Evolutionary conservation across 345 rosid genomes (phyloP).

Genomic region (Raphanus raphanistrum): DNA sequence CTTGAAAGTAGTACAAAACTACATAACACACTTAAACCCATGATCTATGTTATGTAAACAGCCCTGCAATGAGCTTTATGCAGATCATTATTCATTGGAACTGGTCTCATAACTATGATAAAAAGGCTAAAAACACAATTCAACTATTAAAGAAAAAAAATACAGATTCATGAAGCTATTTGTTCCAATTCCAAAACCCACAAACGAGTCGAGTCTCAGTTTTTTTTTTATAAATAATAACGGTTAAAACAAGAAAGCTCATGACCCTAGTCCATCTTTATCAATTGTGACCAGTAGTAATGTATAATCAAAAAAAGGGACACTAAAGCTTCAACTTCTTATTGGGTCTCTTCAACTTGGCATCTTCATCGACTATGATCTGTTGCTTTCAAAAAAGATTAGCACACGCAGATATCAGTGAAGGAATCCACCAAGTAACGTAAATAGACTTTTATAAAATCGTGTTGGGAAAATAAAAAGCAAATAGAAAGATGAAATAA

Average conservation of each 20-base stretch:
- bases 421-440: slow-evolving; percentile 26
- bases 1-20: slow-evolving; percentile 10
- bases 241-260: not conserved
- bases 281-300: not conserved
- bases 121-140: slow-evolving; percentile 4
- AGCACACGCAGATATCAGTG: slow-evolving; percentile 18
- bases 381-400: slow-evolving; percentile 34
- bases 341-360: slow-evolving; percentile 38
- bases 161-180: slow-evolving; percentile 19
- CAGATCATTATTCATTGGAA: not conserved
- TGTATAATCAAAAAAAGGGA: not conserved
- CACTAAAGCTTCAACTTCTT: slow-evolving; percentile 48
- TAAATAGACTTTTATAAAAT: slow-evolving; percentile 16
- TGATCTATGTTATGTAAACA: not conserved
- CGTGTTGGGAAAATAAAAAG: slow-evolving; percentile 29
- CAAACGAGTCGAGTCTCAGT: slow-evolving; percentile 14
- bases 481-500: slow-evolving; percentile 34
- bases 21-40: slow-evolving; percentile 3
- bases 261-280: not conserved
- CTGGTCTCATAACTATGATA: slow-evolving; percentile 9
- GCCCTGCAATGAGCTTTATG: slow-evolving; percentile 8
- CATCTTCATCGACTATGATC: slow-evolving; percentile 35
- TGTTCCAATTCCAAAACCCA: slow-evolving; percentile 21
- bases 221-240: not conserved
- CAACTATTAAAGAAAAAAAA: not conserved